A percentile compares a stretch with the other conserved stretches of the same genome.
These are phyloP conservation scores for Oryza meyeriana DNA, from an alignment of 176 grass and related monocot species.

Conservation along the genomic window DNA sequence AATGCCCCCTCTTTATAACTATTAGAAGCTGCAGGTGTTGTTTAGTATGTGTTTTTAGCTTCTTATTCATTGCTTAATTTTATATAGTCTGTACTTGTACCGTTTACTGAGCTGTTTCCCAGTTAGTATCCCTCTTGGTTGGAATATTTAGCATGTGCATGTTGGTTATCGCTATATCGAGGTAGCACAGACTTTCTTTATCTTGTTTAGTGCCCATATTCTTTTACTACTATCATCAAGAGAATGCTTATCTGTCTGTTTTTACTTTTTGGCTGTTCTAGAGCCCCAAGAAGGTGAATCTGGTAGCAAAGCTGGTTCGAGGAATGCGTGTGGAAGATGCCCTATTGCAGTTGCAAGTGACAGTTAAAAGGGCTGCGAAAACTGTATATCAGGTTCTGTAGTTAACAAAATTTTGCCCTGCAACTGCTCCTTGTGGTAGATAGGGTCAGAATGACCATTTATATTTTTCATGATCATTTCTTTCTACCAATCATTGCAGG, in stretches of 20 bases:
- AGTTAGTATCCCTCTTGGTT: not conserved
- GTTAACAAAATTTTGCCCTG: not conserved
- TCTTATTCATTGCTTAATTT: not conserved
- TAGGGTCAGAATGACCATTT: not conserved
- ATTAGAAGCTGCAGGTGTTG: not conserved
- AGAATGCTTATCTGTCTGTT: not conserved
- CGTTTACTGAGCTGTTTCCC: not conserved
- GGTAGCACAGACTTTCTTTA: not conserved
- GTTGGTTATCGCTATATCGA: not conserved
- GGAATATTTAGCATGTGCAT: not conserved
- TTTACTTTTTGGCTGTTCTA: conserved; percentile 27
- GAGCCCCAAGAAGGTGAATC: conserved; percentile 99
- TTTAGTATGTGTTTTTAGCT: not conserved
- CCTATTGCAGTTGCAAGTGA: conserved; percentile 80
- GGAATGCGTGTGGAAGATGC: conserved; percentile 96
- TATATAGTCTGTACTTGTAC: not conserved
- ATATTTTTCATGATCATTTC: not conserved
- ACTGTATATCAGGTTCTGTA: conserved; percentile 72
- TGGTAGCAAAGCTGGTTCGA: conserved; percentile 74
- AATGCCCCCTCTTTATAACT: not conserved
- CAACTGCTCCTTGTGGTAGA: not conserved
- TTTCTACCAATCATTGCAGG: conserved; percentile 44
- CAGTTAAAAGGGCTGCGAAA: conserved; percentile 90
- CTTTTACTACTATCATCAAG: not conserved
- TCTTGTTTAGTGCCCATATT: not conserved